Base-by-base conservation (phyloP, 176 grass and related monocot genomes). In the Carex myosuroides region DNA sequence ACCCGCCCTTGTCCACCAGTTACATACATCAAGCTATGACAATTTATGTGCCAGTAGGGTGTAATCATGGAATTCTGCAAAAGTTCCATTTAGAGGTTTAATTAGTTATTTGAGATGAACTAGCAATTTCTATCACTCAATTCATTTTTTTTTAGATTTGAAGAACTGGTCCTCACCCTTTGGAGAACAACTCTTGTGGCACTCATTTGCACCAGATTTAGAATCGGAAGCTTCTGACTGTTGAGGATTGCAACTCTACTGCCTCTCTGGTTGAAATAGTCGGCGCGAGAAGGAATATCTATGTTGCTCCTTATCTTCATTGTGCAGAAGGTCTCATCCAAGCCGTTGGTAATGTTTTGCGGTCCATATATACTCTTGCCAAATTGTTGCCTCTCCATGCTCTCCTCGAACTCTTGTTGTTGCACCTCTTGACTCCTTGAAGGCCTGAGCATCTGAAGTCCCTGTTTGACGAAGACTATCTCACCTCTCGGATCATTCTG, bases 191-290 rank as follows among this genome's bases (percentile, higher is more conserved):
- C 88, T 63, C 86, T 87, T 37, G 39, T 48, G 14, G 81, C 84
- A 64, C 88, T 90, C 85, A 90, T 90, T 62, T 90, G 62, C 8
- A 90, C 54, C 12, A 90, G 11, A 14, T 84, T 81, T 6, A 90
- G 62, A 69, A 80, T 84, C 1, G 71, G 88, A 32, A 90, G 85
- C 39, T 90, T 90, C 71, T 90, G 85, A 59, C 70, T 86, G 30
- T 90, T 87, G 21, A 87, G 52, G 24, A 52, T 13, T 68, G 88
- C 76, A 42, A 90, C 59, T 71, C 88, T 84, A 59, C 88, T 77
- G 61, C 46, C 79, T 84, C 72, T 70, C 13, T 80, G 85, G 50
- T 84, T 86, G 80, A 86, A 90, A 60, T 66, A 32, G 61, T 87
- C 88, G 41, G 85, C 85, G 6, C 37, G 84, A 60, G 48, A 79